These are phyloP conservation scores for Suillus ampliporus DNA, from an alignment of 768 basidiomycete species.

Conservation along the genomic window DNA sequence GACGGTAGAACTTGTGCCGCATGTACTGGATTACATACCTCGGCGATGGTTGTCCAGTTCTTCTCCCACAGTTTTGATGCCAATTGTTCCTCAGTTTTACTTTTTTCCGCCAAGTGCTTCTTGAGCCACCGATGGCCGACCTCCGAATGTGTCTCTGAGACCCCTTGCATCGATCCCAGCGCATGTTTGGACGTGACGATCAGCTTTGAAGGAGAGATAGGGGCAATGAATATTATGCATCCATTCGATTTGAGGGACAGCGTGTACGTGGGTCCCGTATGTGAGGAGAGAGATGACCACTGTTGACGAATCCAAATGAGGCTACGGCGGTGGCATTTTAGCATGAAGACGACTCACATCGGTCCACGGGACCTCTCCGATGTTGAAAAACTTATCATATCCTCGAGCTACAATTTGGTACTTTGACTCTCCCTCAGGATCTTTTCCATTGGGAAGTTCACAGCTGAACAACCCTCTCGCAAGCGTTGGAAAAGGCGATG, in stretches of 20 bases:
- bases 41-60: slow-evolving; percentile 89
- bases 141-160: slow-evolving; percentile 70
- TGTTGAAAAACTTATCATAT: slow-evolving; percentile 99
- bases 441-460: slow-evolving; percentile 44
- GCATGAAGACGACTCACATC: slow-evolving; percentile 57
- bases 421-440: slow-evolving; percentile 39
- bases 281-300: slow-evolving; percentile 77
- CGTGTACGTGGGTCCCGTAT: slow-evolving; percentile 80
- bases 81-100: slow-evolving; percentile 74
- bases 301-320: slow-evolving; percentile 31
- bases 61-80: slow-evolving; percentile 78
- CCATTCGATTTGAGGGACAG: slow-evolving; percentile 95
- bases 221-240: slow-evolving; percentile 95
- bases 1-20: background rate
- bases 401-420: slow-evolving; percentile 83
- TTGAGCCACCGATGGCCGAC: slow-evolving; percentile 86
- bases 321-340: background rate
- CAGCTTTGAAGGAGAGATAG: slow-evolving; percentile 74
- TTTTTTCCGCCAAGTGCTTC: slow-evolving; percentile 64
- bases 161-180: slow-evolving; percentile 60
- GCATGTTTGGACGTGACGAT: slow-evolving; percentile 94
- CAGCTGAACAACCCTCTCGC: slow-evolving; percentile 88
- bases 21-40: slow-evolving; percentile 57
- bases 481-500: slow-evolving; percentile 93
- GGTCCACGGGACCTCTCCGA: slow-evolving; percentile 95